Evolutionary conservation across 2,329 filamentous ascomycete genomes (phyloP).

Genomic region (Calonectria pteridis): DNA sequence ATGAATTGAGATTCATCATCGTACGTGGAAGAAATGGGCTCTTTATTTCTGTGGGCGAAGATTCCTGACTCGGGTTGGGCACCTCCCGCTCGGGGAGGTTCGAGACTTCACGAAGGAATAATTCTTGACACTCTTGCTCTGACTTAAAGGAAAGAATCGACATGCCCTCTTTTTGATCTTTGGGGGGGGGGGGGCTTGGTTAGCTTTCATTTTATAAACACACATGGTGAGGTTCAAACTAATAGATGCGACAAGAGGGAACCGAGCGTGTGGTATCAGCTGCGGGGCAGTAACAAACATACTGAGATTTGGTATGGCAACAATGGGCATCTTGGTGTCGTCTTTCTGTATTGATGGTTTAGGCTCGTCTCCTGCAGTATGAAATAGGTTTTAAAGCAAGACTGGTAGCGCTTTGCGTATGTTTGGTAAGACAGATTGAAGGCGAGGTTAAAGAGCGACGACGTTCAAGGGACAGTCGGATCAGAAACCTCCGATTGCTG

Average conservation of each 20-base stretch:
- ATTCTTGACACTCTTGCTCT: slow-evolving; percentile 42
- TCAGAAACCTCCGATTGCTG: slow-evolving; percentile 27
- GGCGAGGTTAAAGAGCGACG: background rate
- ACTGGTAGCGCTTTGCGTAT: background rate
- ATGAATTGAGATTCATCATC: background rate
- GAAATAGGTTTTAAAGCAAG: background rate
- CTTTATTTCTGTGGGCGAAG: slow-evolving; percentile 19
- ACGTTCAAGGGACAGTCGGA: background rate
- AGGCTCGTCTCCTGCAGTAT: background rate
- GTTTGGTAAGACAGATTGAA: background rate
- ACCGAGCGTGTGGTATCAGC: background rate
- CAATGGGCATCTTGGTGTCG: slow-evolving; percentile 4
- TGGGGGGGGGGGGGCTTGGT: background rate
- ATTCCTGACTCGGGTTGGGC: slow-evolving; percentile 5
- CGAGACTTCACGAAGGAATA: slow-evolving; percentile 40
- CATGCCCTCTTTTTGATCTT: background rate
- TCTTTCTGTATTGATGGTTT: background rate
- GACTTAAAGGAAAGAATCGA: slow-evolving; percentile 36
- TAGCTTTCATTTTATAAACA: background rate
- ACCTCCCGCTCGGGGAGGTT: slow-evolving; percentile 45
- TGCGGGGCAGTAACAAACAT: slow-evolving; percentile 5
- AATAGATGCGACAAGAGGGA: background rate
- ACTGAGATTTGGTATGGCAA: slow-evolving; percentile 24
- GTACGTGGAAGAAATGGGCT: slow-evolving; percentile 30
- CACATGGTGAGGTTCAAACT: background rate